These are phyloP conservation scores for Sclerotinia subarctica DNA, from an alignment of 2,329 filamentous ascomycete species.

Conservation along the genomic window DNA sequence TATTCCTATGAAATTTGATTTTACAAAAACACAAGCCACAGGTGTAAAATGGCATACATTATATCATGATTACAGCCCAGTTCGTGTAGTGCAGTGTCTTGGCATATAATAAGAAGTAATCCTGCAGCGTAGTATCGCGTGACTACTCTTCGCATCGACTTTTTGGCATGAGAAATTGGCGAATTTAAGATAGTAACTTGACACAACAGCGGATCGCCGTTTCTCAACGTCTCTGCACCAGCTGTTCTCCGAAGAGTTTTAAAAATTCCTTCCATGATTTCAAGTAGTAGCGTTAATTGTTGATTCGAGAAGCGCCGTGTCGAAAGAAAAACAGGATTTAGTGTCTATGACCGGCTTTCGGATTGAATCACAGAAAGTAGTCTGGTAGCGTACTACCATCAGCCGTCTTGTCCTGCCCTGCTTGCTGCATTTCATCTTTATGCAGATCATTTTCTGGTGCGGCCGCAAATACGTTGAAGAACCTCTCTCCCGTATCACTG, in stretches of 20 bases:
- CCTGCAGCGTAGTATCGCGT: background rate
- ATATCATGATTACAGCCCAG: background rate
- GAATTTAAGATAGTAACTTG: background rate
- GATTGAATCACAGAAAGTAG: constrained; percentile 58
- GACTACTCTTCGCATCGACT: background rate
- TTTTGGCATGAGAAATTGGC: background rate
- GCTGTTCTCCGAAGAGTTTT: background rate
- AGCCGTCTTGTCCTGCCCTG: constrained; percentile 66
- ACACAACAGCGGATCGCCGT: background rate
- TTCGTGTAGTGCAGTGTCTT: background rate
- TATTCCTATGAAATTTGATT: constrained; percentile 13
- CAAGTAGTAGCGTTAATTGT: background rate
- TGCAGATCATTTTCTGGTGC: constrained; percentile 93
- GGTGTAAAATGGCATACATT: constrained; percentile 5
- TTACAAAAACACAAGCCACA: constrained; percentile 7
- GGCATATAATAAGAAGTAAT: background rate
- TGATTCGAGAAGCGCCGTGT: background rate
- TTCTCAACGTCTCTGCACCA: no score
- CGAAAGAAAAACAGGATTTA: background rate
- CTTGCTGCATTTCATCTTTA: constrained; percentile 82
- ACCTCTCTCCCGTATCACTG: constrained; percentile 85
- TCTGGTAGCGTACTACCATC: constrained; percentile 64
- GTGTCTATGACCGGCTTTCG: background rate
- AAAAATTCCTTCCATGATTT: background rate
- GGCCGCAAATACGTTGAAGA: constrained; percentile 97